Percentiles rank a stretch among this genome's conserved stretches.
Evolutionary conservation across 176 grass and related monocot genomes (phyloP).

Genomic region (Eragrostis curvula): DNA sequence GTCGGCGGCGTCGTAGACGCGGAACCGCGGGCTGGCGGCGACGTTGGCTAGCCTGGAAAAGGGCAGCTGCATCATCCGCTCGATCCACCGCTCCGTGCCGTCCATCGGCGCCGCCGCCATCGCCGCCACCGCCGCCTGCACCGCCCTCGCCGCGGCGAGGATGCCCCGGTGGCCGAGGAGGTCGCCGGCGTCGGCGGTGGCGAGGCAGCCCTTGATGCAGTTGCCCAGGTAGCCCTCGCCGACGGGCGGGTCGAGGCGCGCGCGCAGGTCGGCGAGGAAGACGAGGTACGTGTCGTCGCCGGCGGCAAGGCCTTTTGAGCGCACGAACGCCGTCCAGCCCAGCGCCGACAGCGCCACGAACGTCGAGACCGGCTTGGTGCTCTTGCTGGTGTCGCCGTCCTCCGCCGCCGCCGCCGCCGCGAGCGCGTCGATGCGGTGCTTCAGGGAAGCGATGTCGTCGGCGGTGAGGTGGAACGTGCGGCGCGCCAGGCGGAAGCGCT

Average conservation of each 20-base stretch:
- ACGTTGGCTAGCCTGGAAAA: constrained; percentile 34
- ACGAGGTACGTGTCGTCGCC: constrained; percentile 47
- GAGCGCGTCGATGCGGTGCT: constrained; percentile 35
- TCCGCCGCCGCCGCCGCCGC: constrained; percentile 14
- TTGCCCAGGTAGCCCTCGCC: constrained; percentile 52
- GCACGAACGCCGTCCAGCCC: constrained; percentile 48
- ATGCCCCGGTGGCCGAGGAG: constrained; percentile 20
- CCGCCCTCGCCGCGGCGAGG: constrained; percentile 3
- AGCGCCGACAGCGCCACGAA: constrained; percentile 49
- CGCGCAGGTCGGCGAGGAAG: constrained; percentile 54
- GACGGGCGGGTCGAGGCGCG: constrained; percentile 43
- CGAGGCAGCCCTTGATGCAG: constrained; percentile 32
- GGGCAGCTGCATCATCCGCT: constrained; percentile 28
- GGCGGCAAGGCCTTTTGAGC: background rate
- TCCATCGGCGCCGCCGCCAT: constrained; percentile 40
- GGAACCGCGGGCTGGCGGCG: constrained; percentile 49
- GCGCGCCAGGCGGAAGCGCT: constrained; percentile 36
- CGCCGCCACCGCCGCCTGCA: constrained; percentile 43
- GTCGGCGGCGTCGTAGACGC: constrained; percentile 47
- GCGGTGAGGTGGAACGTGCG: constrained; percentile 41
- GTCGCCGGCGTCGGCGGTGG: constrained; percentile 21
- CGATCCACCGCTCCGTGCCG: constrained; percentile 7
- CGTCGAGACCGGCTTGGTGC: constrained; percentile 43
- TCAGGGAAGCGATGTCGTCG: constrained; percentile 11
- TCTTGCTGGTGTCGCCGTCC: background rate